Base-by-base conservation (phyloP, 192 early-diverging fungal species). In the Phycomyces nitens region DNA sequence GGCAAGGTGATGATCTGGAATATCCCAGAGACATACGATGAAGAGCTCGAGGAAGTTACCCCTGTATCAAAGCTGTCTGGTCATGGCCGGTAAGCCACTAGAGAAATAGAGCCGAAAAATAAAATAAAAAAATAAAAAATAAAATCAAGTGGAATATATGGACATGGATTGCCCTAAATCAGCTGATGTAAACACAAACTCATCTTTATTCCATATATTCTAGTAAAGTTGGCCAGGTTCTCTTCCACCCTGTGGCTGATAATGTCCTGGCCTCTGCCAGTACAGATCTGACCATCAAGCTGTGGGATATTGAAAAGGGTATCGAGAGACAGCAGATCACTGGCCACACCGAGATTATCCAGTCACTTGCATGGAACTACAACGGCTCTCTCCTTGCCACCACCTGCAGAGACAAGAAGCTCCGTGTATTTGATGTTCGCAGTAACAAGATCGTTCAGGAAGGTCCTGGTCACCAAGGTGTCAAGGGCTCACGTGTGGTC, bases 181-280 rank as follows among this genome's bases (percentile, higher is more conserved):
- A 21, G 22, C 27, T 51, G 50, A 49, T 58, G n/a, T 9, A 42
- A 16, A 56, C 38, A 41, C 11, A 11, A 21, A 14, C 52, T 49
- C 34, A 29, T 47, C 27, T 56, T 60, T 47, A 7, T 42, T n/a
- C 27, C 26, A n/a, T 40, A 27, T 15, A 27, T 43, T 58, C 15
- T 50, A 84, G 90, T 47, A 91, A 98, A 85, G 97, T 99, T 38
- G 97, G 96, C n/a, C 96, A 99, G 68, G 96, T 98, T 24, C 74
- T 89, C 44, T 99, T 97, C 84, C 94, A 99, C 79, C 97, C 97
- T 21, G 87, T 87, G 0, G 97, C 97, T 15, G 92, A 94, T 52
- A 94, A 95, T 70, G 87, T 99, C 10, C 79, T 99, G 51, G 87
- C 94, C 5, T 91, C 91, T 24, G 83, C 94, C 52, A 92, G 90